Evolutionary conservation across 345 rosid genomes (phyloP).

Genomic region (Sisymbrium irio): DNA sequence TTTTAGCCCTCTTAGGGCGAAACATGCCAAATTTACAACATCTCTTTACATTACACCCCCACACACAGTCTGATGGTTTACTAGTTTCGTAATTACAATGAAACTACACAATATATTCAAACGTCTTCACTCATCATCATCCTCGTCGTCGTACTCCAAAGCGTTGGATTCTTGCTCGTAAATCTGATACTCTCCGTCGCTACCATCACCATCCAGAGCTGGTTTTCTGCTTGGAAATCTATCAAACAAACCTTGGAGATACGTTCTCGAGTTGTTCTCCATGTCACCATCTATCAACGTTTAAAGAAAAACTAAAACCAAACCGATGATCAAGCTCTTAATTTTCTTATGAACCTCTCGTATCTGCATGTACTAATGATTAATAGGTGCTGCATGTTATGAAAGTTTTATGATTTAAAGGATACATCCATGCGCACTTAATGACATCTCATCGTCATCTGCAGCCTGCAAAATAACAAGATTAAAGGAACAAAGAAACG

Average conservation of each 20-base stretch:
- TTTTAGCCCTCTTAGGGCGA: neutral
- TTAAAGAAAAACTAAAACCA: constrained; percentile 8
- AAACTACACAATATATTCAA: constrained; percentile 10
- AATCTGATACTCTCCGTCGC: constrained; percentile 75
- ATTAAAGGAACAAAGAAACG: neutral
- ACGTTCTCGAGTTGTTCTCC: constrained; percentile 67
- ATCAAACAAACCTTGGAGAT: constrained; percentile 81
- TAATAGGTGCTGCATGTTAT: neutral
- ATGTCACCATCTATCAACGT: constrained; percentile 36
- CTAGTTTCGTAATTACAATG: constrained; percentile 1
- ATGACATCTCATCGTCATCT: constrained; percentile 52
- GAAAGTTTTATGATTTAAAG: constrained; percentile 32
- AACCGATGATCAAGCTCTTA: neutral
- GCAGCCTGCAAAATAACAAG: constrained; percentile 44
- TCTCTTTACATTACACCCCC: neutral
- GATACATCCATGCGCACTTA: constrained; percentile 66
- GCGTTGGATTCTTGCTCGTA: constrained; percentile 72
- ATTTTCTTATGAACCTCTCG: neutral
- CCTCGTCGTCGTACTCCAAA: constrained; percentile 36
- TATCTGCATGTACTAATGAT: neutral
- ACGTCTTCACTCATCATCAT: constrained; percentile 23
- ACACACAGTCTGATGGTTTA: neutral
- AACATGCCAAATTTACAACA: neutral
- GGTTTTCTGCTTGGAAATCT: constrained; percentile 52
- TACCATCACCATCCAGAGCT: constrained; percentile 35